A percentile compares a stretch with the other conserved stretches of the same genome.
phyloP scores from a whole-genome alignment of 2,329 filamentous ascomycete species.

The Xylariaceae sp. region DNA sequence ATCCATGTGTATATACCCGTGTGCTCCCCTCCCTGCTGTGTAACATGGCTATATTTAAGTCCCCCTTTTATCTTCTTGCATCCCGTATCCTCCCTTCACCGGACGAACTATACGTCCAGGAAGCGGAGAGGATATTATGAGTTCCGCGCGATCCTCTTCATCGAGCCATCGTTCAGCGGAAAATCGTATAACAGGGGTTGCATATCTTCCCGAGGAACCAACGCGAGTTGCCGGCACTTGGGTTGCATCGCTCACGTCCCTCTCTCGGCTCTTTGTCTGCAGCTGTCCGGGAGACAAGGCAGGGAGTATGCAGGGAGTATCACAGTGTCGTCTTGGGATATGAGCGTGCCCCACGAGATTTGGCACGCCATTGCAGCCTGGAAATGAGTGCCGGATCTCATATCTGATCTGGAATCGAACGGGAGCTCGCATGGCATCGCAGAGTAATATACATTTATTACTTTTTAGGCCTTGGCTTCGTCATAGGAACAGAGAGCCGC shows the following conservation, averaged over 20 bases:
- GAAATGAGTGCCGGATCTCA: conserved; percentile 9
- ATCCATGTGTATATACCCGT: conserved; percentile 12
- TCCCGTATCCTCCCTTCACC: too few species aligned
- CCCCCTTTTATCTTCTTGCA: too few species aligned
- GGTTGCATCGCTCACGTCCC: neutral
- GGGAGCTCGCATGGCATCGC: conserved; percentile 5
- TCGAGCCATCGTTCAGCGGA: too few species aligned
- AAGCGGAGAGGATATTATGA: too few species aligned
- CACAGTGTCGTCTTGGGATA: neutral
- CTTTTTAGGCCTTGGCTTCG: neutral
- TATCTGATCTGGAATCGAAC: conserved; percentile 8
- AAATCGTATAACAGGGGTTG: too few species aligned
- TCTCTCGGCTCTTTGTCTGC: neutral
- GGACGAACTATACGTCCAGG: too few species aligned
- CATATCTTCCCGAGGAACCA: too few species aligned
- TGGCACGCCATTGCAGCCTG: neutral
- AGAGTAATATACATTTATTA: conserved; percentile 2
- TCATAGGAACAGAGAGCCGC: too few species aligned
- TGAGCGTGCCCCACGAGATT: neutral
- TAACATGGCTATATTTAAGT: conserved; percentile 3
- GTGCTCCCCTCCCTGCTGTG: conserved; percentile 11
- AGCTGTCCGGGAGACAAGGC: neutral
- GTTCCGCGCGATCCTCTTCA: too few species aligned
- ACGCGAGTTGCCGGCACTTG: too few species aligned
- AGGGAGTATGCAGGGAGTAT: conserved; percentile 2